Percentiles rank a stretch among this genome's conserved stretches.
Evolutionary conservation across 2,329 filamentous ascomycete genomes (phyloP).

Genomic region (Pleomassaria siparia): DNA sequence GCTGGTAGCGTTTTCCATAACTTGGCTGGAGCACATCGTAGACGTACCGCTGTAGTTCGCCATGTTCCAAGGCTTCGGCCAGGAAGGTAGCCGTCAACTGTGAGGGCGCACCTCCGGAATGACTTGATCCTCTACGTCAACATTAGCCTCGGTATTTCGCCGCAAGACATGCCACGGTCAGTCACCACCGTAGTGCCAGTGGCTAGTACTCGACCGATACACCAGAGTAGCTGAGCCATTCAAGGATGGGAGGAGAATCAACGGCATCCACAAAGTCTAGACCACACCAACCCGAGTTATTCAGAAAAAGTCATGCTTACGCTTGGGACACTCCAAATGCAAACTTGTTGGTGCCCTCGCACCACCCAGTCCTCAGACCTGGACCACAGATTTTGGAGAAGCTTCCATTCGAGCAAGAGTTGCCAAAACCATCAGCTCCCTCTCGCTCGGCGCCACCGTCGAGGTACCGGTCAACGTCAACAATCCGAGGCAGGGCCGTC

Average conservation of each 20-base stretch:
- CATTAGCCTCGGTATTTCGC: conserved; percentile 22
- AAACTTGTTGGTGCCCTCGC: conserved; percentile 68
- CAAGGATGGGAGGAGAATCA: neutral
- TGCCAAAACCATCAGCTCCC: conserved; percentile 67
- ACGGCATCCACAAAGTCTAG: neutral
- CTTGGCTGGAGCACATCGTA: conserved; percentile 55
- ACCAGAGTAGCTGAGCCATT: neutral
- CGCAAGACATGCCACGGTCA: conserved; percentile 6
- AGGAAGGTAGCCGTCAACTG: conserved; percentile 62
- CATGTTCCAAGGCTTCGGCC: conserved; percentile 55
- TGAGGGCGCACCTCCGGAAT: conserved; percentile 62
- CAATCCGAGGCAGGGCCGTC: conserved; percentile 66
- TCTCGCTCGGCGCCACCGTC: conserved; percentile 56
- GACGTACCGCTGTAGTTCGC: conserved; percentile 57
- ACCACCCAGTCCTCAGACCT: conserved; percentile 85
- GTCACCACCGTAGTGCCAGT: too few relatives aligned
- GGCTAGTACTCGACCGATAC: too few relatives aligned
- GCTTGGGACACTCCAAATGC: conserved; percentile 61
- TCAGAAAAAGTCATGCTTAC: conserved; percentile 42
- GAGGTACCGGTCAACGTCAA: conserved; percentile 74
- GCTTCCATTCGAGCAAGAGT: conserved; percentile 81
- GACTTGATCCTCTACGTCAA: conserved; percentile 54
- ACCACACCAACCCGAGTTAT: neutral
- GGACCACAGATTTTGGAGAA: conserved; percentile 88
- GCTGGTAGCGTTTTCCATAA: conserved; percentile 56